phyloP scores from a whole-genome alignment of 2,329 filamentous ascomycete species.

The Scolecobasidium constrictum region DNA sequence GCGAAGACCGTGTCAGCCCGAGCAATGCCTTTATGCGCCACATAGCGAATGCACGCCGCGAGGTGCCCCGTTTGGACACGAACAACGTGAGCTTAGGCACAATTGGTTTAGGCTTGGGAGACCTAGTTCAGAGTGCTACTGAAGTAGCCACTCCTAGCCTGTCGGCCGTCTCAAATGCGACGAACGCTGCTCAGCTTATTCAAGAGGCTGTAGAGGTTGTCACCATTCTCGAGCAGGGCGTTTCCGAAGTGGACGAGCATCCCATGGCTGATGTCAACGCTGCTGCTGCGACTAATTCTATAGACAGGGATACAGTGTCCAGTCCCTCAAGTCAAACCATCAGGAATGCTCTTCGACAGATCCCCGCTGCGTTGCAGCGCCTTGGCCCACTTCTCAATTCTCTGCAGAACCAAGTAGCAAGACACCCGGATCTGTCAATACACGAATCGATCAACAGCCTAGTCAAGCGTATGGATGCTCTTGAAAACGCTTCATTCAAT shows the following conservation, averaged over 20 bases:
- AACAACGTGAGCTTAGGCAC: not conserved
- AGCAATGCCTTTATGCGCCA: constrained; percentile 8
- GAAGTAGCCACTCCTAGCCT: constrained; percentile 37
- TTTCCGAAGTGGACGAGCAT: not conserved
- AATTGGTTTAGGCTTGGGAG: constrained; percentile 19
- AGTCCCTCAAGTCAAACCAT: constrained; percentile 5
- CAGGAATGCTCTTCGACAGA: constrained; percentile 2
- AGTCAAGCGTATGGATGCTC: constrained; percentile 52
- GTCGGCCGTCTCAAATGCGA: constrained; percentile 26
- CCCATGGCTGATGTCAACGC: too few species aligned
- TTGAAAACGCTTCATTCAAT: constrained; percentile 62
- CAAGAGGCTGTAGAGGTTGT: constrained; percentile 1
- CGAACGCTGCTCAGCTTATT: not conserved
- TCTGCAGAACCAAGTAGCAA: constrained; percentile 24
- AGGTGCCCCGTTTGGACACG: not conserved
- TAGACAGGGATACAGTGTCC: too few species aligned
- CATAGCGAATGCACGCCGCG: constrained; percentile 4
- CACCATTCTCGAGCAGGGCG: not conserved
- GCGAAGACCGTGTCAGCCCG: constrained; percentile 2
- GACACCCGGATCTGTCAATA: constrained; percentile 29
- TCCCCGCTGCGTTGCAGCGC: constrained; percentile 13
- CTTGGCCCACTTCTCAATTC: constrained; percentile 21
- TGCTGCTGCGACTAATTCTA: too few species aligned
- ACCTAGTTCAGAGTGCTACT: constrained; percentile 33
- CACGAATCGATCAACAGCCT: constrained; percentile 43